Evolutionary conservation across 2,329 filamentous ascomycete species (phyloP).

Genomic region (Trichoderma sp.): DNA sequence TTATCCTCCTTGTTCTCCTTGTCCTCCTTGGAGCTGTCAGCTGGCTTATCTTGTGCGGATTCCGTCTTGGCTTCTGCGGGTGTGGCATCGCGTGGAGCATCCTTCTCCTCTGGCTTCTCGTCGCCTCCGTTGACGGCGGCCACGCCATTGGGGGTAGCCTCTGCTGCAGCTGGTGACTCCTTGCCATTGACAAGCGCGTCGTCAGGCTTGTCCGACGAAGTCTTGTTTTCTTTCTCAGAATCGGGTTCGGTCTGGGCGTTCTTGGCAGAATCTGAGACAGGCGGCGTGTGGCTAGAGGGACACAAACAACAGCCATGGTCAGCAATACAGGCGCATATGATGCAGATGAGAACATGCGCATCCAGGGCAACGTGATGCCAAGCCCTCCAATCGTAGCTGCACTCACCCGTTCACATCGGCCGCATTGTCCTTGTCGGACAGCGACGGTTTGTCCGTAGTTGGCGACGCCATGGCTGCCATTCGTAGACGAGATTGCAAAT

Average conservation of each 20-base stretch:
- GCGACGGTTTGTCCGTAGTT: slow-evolving; percentile 39
- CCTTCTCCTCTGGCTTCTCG: slow-evolving; percentile 21
- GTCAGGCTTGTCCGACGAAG: slow-evolving; percentile 21
- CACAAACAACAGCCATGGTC: slow-evolving; percentile 25
- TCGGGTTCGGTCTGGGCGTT: slow-evolving; percentile 20
- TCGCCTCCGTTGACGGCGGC: slow-evolving; percentile 7
- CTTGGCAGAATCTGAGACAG: slow-evolving; percentile 6
- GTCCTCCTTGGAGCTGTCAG: background rate
- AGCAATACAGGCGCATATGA: slow-evolving; percentile 23
- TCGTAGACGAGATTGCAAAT: slow-evolving; percentile 30
- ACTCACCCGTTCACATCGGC: slow-evolving; percentile 41
- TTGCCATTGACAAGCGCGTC: slow-evolving; percentile 24
- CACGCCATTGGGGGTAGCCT: slow-evolving; percentile 12
- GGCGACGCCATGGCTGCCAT: slow-evolving; percentile 56
- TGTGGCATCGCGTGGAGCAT: slow-evolving; percentile 9
- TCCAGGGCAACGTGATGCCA: background rate
- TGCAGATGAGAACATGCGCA: background rate
- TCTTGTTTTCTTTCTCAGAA: slow-evolving; percentile 16
- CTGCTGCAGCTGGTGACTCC: slow-evolving; percentile 6
- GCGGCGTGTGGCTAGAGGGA: slow-evolving; percentile 14
- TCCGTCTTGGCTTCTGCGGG: background rate
- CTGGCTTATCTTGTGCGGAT: slow-evolving; percentile 9
- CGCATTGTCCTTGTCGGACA: slow-evolving; percentile 32
- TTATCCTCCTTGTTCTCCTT: slow-evolving; percentile 21
- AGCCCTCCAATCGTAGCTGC: slow-evolving; percentile 5